phyloP scores from a whole-genome alignment of 2,329 filamentous ascomycete species.

The Emydomyces testavorans region DNA sequence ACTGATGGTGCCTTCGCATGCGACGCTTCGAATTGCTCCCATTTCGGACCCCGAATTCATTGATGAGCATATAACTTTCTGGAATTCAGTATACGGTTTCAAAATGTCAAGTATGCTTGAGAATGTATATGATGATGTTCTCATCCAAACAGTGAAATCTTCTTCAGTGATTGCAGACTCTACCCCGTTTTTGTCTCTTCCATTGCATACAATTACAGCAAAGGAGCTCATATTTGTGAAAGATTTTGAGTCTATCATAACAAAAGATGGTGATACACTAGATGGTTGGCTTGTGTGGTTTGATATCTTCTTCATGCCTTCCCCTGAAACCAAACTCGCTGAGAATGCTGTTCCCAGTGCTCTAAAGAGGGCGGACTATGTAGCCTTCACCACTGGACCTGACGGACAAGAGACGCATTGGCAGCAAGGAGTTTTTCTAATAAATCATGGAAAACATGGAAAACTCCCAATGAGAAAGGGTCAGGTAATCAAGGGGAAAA shows the following conservation, averaged over 20 bases:
- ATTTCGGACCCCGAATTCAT: conserved; percentile 67
- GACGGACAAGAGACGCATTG: conserved; percentile 70
- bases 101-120: conserved; percentile 85
- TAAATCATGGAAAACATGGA: conserved; percentile 46
- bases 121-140: conserved; percentile 68
- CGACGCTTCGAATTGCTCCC: conserved; percentile 71
- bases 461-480: conserved; percentile 41
- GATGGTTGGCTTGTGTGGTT: conserved; percentile 91
- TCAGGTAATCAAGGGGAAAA: conserved; percentile 51
- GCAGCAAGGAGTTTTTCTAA: conserved; percentile 69
- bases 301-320: conserved; percentile 76
- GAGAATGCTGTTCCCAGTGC: conserved; percentile 45
- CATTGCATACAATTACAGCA: conserved; percentile 60
- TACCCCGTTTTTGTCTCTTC: conserved; percentile 59
- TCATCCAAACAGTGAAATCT: conserved; percentile 57
- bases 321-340: conserved; percentile 39
- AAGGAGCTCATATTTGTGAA: conserved; percentile 66
- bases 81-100: conserved; percentile 89
- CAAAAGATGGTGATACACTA: conserved; percentile 53
- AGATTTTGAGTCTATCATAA: conserved; percentile 52
- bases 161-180: conserved; percentile 44
- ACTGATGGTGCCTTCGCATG: conserved; percentile 75
- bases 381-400: conserved; percentile 85
- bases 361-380: conserved; percentile 51
- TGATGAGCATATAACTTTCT: conserved; percentile 67